Percentiles rank a stretch among this genome's conserved stretches.
Conservation (phyloP, 2,329 filamentous ascomycete species). For the Penicillium brevicompactum region DNA sequence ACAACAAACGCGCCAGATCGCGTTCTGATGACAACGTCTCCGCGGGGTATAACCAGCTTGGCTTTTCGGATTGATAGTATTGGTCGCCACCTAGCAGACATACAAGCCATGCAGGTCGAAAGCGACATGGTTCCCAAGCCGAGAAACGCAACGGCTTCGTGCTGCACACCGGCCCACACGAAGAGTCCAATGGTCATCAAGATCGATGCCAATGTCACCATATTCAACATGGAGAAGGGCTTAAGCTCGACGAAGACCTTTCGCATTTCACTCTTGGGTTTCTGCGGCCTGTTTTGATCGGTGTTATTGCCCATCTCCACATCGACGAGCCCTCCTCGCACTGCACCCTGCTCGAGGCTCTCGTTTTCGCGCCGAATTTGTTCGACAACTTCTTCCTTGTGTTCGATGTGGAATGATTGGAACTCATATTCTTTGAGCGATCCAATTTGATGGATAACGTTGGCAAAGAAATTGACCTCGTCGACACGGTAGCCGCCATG, state of each 20-base stretch:
- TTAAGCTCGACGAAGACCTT: not conserved
- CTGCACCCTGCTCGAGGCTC: too few species aligned
- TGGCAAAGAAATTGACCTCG: not conserved
- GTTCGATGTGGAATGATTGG: not conserved
- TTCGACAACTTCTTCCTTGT: too few species aligned
- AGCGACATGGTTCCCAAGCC: not conserved
- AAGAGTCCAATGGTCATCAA: not conserved
- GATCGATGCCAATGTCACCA: not conserved
- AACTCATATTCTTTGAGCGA: not conserved
- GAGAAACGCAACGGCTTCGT: not conserved
- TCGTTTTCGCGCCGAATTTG: too few species aligned
- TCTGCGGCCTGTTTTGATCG: too few species aligned
- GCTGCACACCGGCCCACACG: not conserved
- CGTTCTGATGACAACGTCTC: not conserved
- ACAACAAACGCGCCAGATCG: not conserved
- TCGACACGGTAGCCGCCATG: not conserved
- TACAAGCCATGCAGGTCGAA: not conserved
- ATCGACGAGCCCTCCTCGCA: too few species aligned
- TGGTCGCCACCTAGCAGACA: not conserved
- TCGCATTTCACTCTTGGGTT: too few species aligned
- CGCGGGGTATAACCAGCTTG: not conserved
- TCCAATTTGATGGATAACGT: not conserved
- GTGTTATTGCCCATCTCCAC: too few species aligned
- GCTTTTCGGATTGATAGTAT: not conserved
- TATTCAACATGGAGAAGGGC: not conserved